phyloP scores from a whole-genome alignment of 2,329 filamentous ascomycete genomes.

The Xylaria sp. region DNA sequence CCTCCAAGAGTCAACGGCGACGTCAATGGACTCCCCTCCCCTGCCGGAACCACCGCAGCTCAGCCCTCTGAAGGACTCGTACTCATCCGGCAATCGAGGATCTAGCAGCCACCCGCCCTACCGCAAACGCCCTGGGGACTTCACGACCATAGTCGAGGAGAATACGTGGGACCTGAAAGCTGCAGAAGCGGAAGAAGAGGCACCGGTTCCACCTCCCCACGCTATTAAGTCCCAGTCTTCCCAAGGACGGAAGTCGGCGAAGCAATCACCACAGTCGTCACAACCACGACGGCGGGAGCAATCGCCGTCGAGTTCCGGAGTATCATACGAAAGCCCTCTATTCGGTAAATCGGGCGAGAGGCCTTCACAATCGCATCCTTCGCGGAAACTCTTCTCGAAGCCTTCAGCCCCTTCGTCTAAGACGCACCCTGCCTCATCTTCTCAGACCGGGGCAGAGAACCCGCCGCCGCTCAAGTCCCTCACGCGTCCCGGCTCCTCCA shows the following conservation, averaged over 20 bases:
- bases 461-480: constrained; percentile 4
- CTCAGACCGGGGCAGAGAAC: constrained; percentile 16
- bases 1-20: constrained; percentile 35
- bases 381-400: constrained; percentile 37
- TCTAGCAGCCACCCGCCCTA: constrained; percentile 31
- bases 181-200: constrained; percentile 35
- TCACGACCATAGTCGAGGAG: constrained; percentile 52
- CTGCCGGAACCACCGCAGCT: constrained; percentile 51
- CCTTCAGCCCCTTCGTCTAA: constrained; percentile 9
- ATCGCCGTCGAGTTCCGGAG: constrained; percentile 18
- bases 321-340: constrained; percentile 37
- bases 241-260: constrained; percentile 28
- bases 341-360: constrained; percentile 39
- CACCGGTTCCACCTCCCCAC: constrained; percentile 37
- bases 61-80: constrained; percentile 56
- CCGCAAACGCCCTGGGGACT: constrained; percentile 45
- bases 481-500: constrained; percentile 8
- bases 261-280: constrained; percentile 18
- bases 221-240: constrained; percentile 37
- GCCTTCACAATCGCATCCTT: constrained; percentile 32
- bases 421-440: background rate
- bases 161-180: constrained; percentile 47
- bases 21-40: constrained; percentile 46
- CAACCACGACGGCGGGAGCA: constrained; percentile 16
- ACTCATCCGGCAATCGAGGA: constrained; percentile 52